Percentiles rank a stretch among this genome's conserved stretches.
phyloP scores from a whole-genome alignment of 495 filamentous ascomycete species.

The Rusavskia elegans region DNA sequence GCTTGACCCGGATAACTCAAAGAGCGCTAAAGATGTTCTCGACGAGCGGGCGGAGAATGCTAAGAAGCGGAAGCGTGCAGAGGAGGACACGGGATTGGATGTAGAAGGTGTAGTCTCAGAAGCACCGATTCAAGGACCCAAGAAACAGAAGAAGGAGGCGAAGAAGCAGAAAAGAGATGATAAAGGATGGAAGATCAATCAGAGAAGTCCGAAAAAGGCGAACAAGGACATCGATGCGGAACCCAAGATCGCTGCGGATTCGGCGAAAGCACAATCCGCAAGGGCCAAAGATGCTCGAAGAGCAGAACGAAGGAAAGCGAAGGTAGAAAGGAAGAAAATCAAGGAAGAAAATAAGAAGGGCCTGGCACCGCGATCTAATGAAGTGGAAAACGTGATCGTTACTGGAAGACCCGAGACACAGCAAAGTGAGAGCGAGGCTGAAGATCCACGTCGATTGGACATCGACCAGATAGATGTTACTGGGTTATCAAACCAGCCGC shows the following conservation, averaged over 20 bases:
- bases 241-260: neutral
- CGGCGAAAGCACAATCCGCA: neutral
- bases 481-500: constrained; percentile 22
- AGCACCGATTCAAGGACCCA: constrained; percentile 34
- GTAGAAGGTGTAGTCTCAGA: constrained; percentile 32
- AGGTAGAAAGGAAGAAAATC: constrained; percentile 27
- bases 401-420: neutral
- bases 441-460: constrained; percentile 15
- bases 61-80: constrained; percentile 50
- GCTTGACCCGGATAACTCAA: constrained; percentile 66
- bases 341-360: constrained; percentile 24
- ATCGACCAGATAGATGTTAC: constrained; percentile 30
- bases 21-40: constrained; percentile 71
- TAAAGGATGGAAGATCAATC: constrained; percentile 18
- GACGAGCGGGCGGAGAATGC: constrained; percentile 47
- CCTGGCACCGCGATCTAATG: constrained; percentile 4
- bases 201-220: neutral
- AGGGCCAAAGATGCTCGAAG: neutral
- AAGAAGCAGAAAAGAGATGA: constrained; percentile 26
- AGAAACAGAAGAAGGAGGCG: constrained; percentile 19
- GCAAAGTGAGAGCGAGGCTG: constrained; percentile 18
- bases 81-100: constrained; percentile 23
- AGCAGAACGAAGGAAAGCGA: constrained; percentile 4
- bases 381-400: constrained; percentile 9
- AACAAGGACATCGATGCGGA: neutral